Evolutionary conservation across 2,329 filamentous ascomycete species (phyloP), one percentile per base, ranked within the genome.

Genomic region (Cladosporium sp.): DNA sequence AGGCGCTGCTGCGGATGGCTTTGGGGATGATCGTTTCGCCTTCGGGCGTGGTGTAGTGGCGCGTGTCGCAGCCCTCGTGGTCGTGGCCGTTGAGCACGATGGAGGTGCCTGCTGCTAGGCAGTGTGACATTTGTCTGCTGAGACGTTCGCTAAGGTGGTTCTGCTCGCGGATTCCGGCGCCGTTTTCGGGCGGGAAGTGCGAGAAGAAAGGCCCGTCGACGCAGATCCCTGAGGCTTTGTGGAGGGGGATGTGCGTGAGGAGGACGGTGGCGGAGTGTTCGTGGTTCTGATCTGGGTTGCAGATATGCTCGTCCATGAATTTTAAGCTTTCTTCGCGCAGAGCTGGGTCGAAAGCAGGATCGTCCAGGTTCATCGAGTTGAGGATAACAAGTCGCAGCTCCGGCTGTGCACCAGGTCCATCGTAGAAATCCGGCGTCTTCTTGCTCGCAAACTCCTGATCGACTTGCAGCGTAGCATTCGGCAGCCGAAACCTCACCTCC

Each of bases 311-410:
- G 77, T 92, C 91, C 74, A 93, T 83, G 74, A 96, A 97, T 32
- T 82, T 75, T 78, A 96, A 96, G 0, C 92, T 95, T 59, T 89
- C 82, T 67, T 88, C 84, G 75, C 96, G 92, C 3, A 97, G 83
- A 2, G 85, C 82, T 3, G 81, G 73, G 21, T 87, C 86, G 47
- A 87, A 82, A 4, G 90, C 92, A 0, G 95, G 95, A 0, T 88
- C 91, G 78, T 99, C 95, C 44, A 99, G 87, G 73, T 96, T 96
- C 86, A 99, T 92, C 65, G 92, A 90, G 79, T 99, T 99, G 69
- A 99, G 84, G 41, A 96, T 87, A 34, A 98, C 82, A 65, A 99
- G 83, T 70, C 94, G 90, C 55, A 99, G 81, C 68, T 92, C 89
- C 1, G 93, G 90, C 74, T 64, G 61, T 7, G 51, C 24, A 7